Conservation (phyloP, 139 green algal genomes). For the Helicosporidium sp. region DNA sequence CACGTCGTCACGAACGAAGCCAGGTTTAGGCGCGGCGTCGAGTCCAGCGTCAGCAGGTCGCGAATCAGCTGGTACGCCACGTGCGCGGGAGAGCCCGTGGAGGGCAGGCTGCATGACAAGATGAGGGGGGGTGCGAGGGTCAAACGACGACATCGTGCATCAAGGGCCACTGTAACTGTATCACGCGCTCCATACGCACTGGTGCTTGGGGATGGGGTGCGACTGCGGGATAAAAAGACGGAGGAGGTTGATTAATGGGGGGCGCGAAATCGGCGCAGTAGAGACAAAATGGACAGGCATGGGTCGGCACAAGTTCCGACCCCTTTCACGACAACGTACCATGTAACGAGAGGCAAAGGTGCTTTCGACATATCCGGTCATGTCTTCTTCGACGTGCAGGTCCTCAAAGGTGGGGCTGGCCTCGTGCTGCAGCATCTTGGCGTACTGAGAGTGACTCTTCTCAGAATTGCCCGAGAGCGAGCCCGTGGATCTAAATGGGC, state of each 20-base stretch:
- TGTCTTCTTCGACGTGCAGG: too few relatives aligned
- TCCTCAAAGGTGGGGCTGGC: too few relatives aligned
- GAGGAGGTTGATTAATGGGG: neutral
- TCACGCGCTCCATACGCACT: neutral
- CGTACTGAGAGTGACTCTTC: too few relatives aligned
- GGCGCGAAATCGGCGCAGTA: too few relatives aligned
- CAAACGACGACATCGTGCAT: neutral
- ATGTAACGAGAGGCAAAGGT: slow-evolving; percentile 20
- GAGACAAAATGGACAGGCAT: neutral
- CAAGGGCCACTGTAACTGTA: neutral
- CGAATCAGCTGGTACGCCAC: slow-evolving; percentile 10
- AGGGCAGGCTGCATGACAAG: too few relatives aligned
- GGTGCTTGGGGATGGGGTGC: neutral
- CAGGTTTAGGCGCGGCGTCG: slow-evolving; percentile 5
- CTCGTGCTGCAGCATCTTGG: too few relatives aligned
- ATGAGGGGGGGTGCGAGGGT: too few relatives aligned
- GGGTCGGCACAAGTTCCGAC: neutral
- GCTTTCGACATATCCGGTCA: too few relatives aligned
- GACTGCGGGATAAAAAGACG: neutral
- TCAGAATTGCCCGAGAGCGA: too few relatives aligned
- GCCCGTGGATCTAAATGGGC: too few relatives aligned
- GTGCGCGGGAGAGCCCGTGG: slow-evolving; percentile 2
- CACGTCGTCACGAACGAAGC: slow-evolving; percentile 12
- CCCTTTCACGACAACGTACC: slow-evolving; percentile 1
- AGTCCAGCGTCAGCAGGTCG: slow-evolving; percentile 5